Evolutionary conservation across 306 rosid species (phyloP).

Genomic region (Lathyrus tuberosus): DNA sequence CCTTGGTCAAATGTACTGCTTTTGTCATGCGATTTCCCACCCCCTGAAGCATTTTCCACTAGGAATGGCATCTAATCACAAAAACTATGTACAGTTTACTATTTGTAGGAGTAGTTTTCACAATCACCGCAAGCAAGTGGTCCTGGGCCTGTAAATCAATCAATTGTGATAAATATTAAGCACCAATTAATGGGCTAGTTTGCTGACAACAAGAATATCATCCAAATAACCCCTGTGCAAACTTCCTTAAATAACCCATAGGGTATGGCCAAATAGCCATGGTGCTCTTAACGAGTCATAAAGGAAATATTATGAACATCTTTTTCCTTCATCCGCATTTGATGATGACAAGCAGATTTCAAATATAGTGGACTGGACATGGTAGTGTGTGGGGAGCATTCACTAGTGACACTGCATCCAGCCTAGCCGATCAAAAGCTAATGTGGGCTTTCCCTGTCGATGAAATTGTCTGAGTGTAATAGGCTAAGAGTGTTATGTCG

Average conservation of each 20-base stretch:
- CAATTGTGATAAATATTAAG: slow-evolving; percentile 40
- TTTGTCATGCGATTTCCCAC: slow-evolving; percentile 51
- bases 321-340: not conserved
- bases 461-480: not conserved
- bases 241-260: slow-evolving; percentile 2
- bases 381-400: not conserved
- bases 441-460: not conserved
- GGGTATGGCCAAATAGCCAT: not conserved
- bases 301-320: not conserved
- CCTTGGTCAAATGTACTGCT: slow-evolving; percentile 61
- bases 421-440: not conserved
- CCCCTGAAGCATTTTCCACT: too few relatives aligned
- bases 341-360: not conserved
- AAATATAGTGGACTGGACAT: not conserved
- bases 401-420: not conserved
- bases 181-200: slow-evolving; percentile 14
- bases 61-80: slow-evolving; percentile 59
- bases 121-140: slow-evolving; percentile 77
- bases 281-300: not conserved
- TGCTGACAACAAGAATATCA: slow-evolving; percentile 8
- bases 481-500: not conserved
- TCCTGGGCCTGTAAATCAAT: slow-evolving; percentile 65
- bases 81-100: slow-evolving; percentile 64
- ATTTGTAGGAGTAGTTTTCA: slow-evolving; percentile 56
- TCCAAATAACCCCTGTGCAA: not conserved